Conservation (phyloP, 2,329 filamentous ascomycete species). For the Colletotrichum neosansevieriae region DNA sequence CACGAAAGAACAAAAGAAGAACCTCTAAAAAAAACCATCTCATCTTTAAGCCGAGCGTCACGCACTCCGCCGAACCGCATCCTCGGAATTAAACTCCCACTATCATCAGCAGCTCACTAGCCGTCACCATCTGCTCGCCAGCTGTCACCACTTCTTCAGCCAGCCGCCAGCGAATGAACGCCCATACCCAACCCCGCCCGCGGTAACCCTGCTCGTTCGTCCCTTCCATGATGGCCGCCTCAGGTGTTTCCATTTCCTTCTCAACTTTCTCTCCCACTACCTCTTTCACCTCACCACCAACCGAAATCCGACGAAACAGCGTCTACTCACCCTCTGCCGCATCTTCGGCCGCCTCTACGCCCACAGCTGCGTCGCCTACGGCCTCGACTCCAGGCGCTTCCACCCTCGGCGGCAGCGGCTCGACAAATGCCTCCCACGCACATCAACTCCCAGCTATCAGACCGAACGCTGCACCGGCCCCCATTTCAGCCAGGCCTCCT, state of each 20-base stretch:
- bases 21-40: neutral
- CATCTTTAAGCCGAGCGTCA: slow-evolving; percentile 31
- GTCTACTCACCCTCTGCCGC: slow-evolving; percentile 13
- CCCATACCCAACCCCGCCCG: slow-evolving; percentile 30
- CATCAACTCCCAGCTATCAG: slow-evolving; percentile 39
- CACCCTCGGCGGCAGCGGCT: slow-evolving; percentile 27
- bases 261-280: slow-evolving; percentile 22
- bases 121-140: slow-evolving; percentile 12
- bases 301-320: slow-evolving; percentile 29
- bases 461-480: slow-evolving; percentile 44
- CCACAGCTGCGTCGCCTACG: slow-evolving; percentile 29
- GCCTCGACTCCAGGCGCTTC: slow-evolving; percentile 31
- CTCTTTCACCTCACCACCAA: slow-evolving; percentile 19
- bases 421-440: slow-evolving; percentile 39
- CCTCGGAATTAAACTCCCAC: slow-evolving; percentile 38
- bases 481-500: slow-evolving; percentile 46
- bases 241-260: slow-evolving; percentile 20
- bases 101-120: slow-evolving; percentile 16
- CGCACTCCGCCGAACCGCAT: slow-evolving; percentile 30
- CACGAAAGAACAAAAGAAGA: neutral
- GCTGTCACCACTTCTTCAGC: slow-evolving; percentile 17
- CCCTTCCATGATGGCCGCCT: slow-evolving; percentile 38
- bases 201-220: slow-evolving; percentile 34
- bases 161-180: slow-evolving; percentile 29
- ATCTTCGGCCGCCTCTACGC: slow-evolving; percentile 35